Base-by-base conservation (phyloP, 805 yeast species). In the Cephaloascus fragrans region DNA sequence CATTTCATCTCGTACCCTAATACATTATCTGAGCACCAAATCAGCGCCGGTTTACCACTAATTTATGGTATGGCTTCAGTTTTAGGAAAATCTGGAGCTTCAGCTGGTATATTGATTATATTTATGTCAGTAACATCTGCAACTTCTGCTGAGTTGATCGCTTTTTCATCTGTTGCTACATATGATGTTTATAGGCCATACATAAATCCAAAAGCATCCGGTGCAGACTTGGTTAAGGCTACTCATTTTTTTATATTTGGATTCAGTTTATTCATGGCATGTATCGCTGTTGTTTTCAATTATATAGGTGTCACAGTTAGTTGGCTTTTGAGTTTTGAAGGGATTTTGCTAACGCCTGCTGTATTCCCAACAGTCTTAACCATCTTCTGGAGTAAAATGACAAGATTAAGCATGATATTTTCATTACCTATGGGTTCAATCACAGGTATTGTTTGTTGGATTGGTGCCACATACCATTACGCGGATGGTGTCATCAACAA, bases 121-220 rank as follows among this genome's bases (percentile, higher is more conserved):
- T 67, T 63, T 47, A 59, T 65, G 68, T 55, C 71, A 20, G 69
- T 60, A 17, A 67, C 72, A 3, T 61, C 69, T 14, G 69, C 72
- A 3, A 50, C 61, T 31, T 59, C 67, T 15, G 68, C 70, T 3
- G 71, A 66, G 40, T 47, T 64, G 37, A 62, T 66, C 43, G 70
- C 69, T 3, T 56, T 64, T 40, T 59, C 69, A 0, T 59, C 69
- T 1, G 56, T 65, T 10, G 37, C 51, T 3, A 60, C 70, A 1
- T 66, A 62, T 45, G 72, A 67, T 44, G 47, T 67, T 26, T 67
- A 61, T 48, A 56, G 63, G 47, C 51, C 55, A 4, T 67, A 67
- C 43, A 47, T 64, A 39, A 60, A 62, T 17, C 69, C 68, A 10
- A 35, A 47, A 5, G 72, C 73, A 3, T 45, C 59, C 3, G 71